A percentile compares a stretch with the other conserved stretches of the same genome.
These are phyloP conservation scores for Trypanosoma melophagium DNA, from an alignment of 208 protist genomes.

Conservation along the genomic window DNA sequence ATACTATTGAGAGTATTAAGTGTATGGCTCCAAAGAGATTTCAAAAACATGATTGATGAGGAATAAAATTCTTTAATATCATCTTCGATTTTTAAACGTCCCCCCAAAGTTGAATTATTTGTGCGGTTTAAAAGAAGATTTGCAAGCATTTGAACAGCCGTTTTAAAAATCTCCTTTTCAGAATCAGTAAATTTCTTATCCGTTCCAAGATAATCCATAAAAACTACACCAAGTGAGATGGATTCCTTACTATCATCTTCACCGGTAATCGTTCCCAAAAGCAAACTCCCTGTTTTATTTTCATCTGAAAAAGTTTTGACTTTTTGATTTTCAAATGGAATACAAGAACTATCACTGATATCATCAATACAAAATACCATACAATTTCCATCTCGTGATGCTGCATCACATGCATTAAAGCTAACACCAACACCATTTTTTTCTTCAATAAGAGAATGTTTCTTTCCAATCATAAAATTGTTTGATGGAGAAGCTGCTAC, in stretches of 20 bases:
- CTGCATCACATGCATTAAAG: conserved; percentile 28
- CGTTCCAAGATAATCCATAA: conserved; percentile 43
- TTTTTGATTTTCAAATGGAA: conserved; percentile 19
- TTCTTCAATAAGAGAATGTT: conserved; percentile 30
- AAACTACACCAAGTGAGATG: conserved; percentile 41
- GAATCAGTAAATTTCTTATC: conserved; percentile 38
- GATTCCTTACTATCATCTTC: conserved; percentile 13
- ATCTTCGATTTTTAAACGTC: conserved; percentile 52
- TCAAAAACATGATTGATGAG: conserved; percentile 44
- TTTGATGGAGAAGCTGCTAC: conserved; percentile 43
- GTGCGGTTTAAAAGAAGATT: conserved; percentile 38
- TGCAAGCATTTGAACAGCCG: conserved; percentile 35
- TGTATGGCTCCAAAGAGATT: conserved; percentile 47
- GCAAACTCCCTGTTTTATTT: conserved; percentile 35
- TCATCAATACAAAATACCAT: conserved; percentile 28
- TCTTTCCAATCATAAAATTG: conserved; percentile 42
- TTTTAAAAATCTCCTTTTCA: conserved; percentile 45
- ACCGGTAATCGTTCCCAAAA: conserved; percentile 36
- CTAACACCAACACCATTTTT: conserved; percentile 32
- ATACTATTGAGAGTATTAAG: conserved; percentile 33
- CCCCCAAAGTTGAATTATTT: conserved; percentile 6
- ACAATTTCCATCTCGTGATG: conserved; percentile 6
- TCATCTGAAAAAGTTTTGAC: conserved; percentile 33
- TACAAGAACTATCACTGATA: conserved; percentile 18
- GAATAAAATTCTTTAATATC: conserved; percentile 14